Evolutionary conservation across 2,329 filamentous ascomycete genomes (phyloP).

Genomic region (Beauveria scarabaeidicola): DNA sequence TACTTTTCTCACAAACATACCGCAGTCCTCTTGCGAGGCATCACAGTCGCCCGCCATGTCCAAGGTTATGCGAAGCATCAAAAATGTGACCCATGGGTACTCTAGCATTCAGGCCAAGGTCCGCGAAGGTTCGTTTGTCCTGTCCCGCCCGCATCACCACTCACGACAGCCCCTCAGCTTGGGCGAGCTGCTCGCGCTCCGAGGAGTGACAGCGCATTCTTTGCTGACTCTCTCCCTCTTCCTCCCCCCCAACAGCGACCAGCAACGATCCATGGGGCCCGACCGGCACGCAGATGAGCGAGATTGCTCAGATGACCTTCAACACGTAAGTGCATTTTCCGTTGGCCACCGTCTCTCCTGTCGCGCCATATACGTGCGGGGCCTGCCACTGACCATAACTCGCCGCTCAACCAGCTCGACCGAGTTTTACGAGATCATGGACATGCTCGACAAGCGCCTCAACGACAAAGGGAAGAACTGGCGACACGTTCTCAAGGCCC

Average conservation of each 20-base stretch:
- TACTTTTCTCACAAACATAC: neutral
- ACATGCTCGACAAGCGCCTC: slow-evolving; percentile 96
- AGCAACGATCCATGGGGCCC: slow-evolving; percentile 99
- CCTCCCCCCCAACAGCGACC: slow-evolving; percentile 56
- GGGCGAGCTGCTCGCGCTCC: neutral
- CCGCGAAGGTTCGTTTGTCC: slow-evolving; percentile 66
- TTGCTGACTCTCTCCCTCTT: neutral
- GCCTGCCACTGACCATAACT: neutral
- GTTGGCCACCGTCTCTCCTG: slow-evolving; percentile 1
- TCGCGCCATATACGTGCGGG: neutral
- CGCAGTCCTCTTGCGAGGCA: slow-evolving; percentile 6
- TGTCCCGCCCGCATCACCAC: neutral
- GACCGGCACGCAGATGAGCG: slow-evolving; percentile 95
- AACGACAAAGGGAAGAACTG: slow-evolving; percentile 99
- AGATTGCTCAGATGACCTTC: slow-evolving; percentile 96
- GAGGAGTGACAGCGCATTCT: slow-evolving; percentile 15
- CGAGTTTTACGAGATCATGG: slow-evolving; percentile 99
- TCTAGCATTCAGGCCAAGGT: slow-evolving; percentile 96
- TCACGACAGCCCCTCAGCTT: neutral
- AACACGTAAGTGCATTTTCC: slow-evolving; percentile 63
- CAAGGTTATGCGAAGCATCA: slow-evolving; percentile 92
- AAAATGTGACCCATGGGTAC: slow-evolving; percentile 99
- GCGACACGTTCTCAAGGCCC: slow-evolving; percentile 93
- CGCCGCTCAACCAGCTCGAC: slow-evolving; percentile 54
- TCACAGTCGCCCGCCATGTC: slow-evolving; percentile 57